Evolutionary conservation across 1,139 yeast genomes (phyloP), one percentile per base, ranked within the genome.

Genomic region (Arxiozyma slooffiae): DNA sequence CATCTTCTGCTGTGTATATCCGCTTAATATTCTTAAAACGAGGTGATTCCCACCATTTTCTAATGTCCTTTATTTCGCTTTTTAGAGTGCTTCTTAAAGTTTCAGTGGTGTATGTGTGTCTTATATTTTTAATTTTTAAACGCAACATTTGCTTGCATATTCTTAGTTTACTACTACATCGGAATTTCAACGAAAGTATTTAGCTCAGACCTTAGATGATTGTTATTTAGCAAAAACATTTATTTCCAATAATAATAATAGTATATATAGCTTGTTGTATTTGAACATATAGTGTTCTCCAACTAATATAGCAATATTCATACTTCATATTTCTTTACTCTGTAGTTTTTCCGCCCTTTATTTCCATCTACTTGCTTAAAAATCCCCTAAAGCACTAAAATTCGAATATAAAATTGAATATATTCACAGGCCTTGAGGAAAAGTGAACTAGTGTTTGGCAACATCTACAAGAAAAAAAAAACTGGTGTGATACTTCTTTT

Each of bases 1-100:
- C 80, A 54, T 76, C 74, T 41, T 68, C 68, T 2, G 85, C 79
- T 5, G 71, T 63, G 59, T 81, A 80, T 2, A 81, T 77, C 51
- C 86, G 71, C 48, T 66, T 67, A 50, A 80, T 69, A 40, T 75
- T 74, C 50, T 69, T 63, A 61, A 75, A 80, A 46, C 85, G 71
- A 6, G 75, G 75, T 9, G 72, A 58, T 1, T 67, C 60, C 78
- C 82, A 79, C 82, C 83, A 80, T 40, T 67, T 57, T 48, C 74
- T 71, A 49, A 78, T 71, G 47, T 67, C 64, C n/a, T 63, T 50
- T 2, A 61, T 53, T 46, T 64, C 66, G 6, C 51, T 47, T 21
- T 50, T 44, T 38, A 61, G 26, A 30, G 47, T 51, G 7, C 45
- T 46, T 18, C 46, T 48, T 39, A 53, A 30, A 16, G 7, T 23